These are phyloP conservation scores for Neurospora sp. DNA, from an alignment of 495 filamentous ascomycete genomes.

Conservation along the genomic window DNA sequence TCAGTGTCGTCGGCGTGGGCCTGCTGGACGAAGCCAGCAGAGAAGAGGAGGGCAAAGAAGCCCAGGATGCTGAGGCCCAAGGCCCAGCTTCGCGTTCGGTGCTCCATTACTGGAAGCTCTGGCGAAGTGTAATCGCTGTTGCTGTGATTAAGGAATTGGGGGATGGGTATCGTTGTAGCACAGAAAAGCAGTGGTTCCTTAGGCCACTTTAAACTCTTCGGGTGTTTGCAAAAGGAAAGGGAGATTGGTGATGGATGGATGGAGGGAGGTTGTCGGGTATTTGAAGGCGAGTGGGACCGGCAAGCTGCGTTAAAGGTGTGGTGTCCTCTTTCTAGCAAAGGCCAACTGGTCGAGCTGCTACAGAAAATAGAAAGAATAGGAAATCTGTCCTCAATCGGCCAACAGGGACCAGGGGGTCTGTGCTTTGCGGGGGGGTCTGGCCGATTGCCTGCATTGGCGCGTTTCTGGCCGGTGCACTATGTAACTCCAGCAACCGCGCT, in stretches of 20 bases:
- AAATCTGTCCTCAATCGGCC: constrained; percentile 25
- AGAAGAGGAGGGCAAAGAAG: constrained; percentile 68
- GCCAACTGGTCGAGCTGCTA: background rate
- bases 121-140: constrained; percentile 5
- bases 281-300: background rate
- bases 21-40: constrained; percentile 58
- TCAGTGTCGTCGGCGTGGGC: constrained; percentile 68
- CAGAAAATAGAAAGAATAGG: constrained; percentile 10
- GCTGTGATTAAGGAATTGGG: background rate
- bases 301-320: constrained; percentile 3
- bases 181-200: constrained; percentile 10
- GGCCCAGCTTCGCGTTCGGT: constrained; percentile 41
- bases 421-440: background rate
- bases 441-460: background rate
- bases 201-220: constrained; percentile 1
- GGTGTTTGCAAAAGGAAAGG: constrained; percentile 7
- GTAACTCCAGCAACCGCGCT: background rate
- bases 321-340: background rate
- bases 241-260: constrained; percentile 5
- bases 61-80: constrained; percentile 35
- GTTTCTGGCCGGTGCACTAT: background rate
- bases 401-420: constrained; percentile 1
- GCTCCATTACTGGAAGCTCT: constrained; percentile 36
- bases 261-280: constrained; percentile 2
- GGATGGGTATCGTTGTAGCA: constrained; percentile 4